Conservation (phyloP, 2,329 filamentous ascomycete genomes). For the Hymenoscyphus salicellus region DNA sequence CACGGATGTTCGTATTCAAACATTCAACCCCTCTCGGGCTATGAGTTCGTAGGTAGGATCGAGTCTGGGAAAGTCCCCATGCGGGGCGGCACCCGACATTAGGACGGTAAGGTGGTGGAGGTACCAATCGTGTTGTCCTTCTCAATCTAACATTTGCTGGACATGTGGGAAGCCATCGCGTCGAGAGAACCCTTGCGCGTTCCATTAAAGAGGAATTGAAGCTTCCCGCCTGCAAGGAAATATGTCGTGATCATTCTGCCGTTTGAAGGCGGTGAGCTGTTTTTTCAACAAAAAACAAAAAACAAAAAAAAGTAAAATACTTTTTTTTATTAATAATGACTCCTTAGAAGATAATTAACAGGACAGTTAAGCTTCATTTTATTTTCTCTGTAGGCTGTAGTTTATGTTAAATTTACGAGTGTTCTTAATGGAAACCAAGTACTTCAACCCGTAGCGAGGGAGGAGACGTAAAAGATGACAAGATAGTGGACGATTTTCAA, state of each 20-base stretch:
- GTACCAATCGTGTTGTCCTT: not conserved
- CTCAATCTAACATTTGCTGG: not conserved
- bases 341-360: no score
- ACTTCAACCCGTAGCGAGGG: no score
- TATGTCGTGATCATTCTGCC: not conserved
- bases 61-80: not conserved
- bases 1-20: not conserved
- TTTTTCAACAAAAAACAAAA: not conserved
- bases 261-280: not conserved
- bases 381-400: no score
- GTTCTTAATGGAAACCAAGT: no score
- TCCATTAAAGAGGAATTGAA: not conserved
- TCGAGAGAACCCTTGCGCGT: not conserved
- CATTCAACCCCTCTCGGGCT: not conserved
- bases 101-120: not conserved
- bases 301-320: no score
- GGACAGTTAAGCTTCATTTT: no score
- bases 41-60: not conserved
- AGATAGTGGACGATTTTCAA: no score
- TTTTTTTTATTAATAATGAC: not conserved
- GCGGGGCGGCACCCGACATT: not conserved
- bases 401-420: no score
- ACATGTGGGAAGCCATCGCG: not conserved
- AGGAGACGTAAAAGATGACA: no score
- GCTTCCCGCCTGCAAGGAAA: not conserved